A percentile compares a stretch with the other conserved stretches of the same genome.
Conservation (phyloP, 2,329 filamentous ascomycete species). For the Diaporthe capsici region DNA sequence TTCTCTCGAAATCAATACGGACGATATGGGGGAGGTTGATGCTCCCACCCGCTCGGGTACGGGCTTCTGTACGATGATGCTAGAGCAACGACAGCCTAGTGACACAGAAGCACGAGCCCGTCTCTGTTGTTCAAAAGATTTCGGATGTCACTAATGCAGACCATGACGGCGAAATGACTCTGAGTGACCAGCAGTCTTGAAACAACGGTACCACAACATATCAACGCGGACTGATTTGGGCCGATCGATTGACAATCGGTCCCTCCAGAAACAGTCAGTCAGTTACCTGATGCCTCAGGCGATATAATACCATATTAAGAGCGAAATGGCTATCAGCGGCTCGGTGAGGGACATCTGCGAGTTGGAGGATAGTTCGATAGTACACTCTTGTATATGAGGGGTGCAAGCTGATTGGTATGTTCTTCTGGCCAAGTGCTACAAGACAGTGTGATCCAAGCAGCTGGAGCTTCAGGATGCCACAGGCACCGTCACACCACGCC, state of each 20-base stretch:
- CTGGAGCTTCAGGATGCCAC: conserved; percentile 5
- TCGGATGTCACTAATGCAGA: background rate
- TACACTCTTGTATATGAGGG: background rate
- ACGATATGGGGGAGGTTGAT: too few species aligned
- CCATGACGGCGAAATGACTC: background rate
- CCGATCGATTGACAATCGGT: background rate
- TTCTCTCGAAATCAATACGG: background rate
- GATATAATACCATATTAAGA: background rate
- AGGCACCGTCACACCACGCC: conserved; percentile 1
- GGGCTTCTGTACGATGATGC: background rate
- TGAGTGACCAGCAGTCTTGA: background rate
- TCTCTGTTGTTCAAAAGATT: background rate
- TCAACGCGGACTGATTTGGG: too few species aligned
- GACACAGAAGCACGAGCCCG: background rate
- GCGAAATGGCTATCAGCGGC: too few species aligned
- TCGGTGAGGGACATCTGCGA: background rate
- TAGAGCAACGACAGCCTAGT: background rate
- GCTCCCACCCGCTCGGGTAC: background rate
- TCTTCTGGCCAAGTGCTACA: background rate
- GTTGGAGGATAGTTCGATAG: background rate
- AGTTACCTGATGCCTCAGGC: background rate
- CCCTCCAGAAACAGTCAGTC: too few species aligned
- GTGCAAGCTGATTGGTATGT: background rate
- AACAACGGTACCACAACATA: background rate
- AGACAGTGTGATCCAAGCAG: background rate